phyloP scores from a whole-genome alignment of 2,329 filamentous ascomycete species.

The Aspergillus aculeatus region DNA sequence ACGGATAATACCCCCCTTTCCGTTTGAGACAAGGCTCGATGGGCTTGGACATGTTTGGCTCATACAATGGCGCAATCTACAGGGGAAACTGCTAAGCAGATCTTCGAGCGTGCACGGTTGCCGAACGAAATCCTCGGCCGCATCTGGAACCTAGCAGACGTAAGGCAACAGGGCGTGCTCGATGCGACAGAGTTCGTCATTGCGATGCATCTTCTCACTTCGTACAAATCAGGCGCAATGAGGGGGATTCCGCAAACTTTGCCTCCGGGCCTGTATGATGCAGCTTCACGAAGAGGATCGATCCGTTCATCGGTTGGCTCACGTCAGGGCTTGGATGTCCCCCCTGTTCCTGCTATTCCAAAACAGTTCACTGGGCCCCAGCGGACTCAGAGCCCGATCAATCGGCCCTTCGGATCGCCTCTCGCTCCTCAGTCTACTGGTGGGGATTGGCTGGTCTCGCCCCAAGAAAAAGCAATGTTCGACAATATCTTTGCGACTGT shows the following conservation, averaged over 20 bases:
- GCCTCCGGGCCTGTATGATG: conserved; percentile 84
- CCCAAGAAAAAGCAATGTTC: conserved; percentile 82
- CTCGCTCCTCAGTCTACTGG: conserved; percentile 57
- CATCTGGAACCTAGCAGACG: conserved; percentile 95
- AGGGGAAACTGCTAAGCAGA: conserved; percentile 85
- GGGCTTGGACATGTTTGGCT: not conserved
- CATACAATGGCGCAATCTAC: not conserved
- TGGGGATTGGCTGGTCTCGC: conserved; percentile 77
- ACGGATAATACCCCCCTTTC: conserved; percentile 18
- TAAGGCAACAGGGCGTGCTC: conserved; percentile 83
- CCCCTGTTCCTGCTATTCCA: conserved; percentile 67
- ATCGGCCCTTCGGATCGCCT: conserved; percentile 50
- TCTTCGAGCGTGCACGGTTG: conserved; percentile 89
- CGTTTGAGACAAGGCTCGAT: not conserved
- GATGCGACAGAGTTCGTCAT: conserved; percentile 92
- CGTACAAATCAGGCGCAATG: conserved; percentile 80
- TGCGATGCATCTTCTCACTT: conserved; percentile 94
- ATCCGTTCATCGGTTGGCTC: conserved; percentile 53
- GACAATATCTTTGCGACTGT: conserved; percentile 81
- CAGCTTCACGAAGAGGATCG: conserved; percentile 69
- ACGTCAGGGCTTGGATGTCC: conserved; percentile 49
- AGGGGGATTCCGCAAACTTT: conserved; percentile 76
- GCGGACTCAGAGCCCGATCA: conserved; percentile 61
- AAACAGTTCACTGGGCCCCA: conserved; percentile 69
- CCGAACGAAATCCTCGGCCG: conserved; percentile 88